Evolutionary conservation across 257 asterid genomes (phyloP), one percentile per base, ranked within the genome.

Genomic region (Linderniella brevidens): DNA sequence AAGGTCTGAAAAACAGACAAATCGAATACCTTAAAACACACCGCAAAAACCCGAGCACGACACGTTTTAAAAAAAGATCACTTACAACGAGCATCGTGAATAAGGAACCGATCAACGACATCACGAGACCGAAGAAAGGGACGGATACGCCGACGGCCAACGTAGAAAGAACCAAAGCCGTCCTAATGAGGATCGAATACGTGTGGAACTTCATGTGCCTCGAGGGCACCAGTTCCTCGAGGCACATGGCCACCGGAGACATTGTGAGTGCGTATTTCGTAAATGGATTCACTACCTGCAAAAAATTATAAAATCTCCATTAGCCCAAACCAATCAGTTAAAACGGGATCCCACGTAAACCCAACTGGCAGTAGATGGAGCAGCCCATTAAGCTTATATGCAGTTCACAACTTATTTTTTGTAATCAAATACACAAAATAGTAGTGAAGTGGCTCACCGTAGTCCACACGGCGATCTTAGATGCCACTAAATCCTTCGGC

Each of bases 251-350:
- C 58, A 90, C 94, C 0, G 93, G 99, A 29, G 93, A 63, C 69
- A 90, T 75, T 67, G 94, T 81, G 59, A 90, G 67, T 46, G 96
- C 96, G 73, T 80, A 90, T 75, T 90, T 90, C 17, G 99, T 85
- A 46, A 90, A 75, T 52, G 99, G 99, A 68, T 90, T 90, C 50
- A 90, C 92, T 0, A 88, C 88, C 98, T 88, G 85, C 75, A 68
- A 52, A 59, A 62, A 40, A 49, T 51, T 4, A 5, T n/a, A 41
- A 12, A n/a, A 41, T 11, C 46, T 41, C 46, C 14, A 11, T 37
- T 11, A 8, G 11, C 8, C 11, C 11, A 37, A 37, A 6, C 8
- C 5, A 4, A 44, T 8, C n/a, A 2, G 1, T 25, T 4, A 41
- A 49, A n/a, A 32, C n/a, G 13, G 36, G 35, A 3, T 16, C n/a